These are phyloP conservation scores for Strobilomyces dryophilus DNA, from an alignment of 768 basidiomycete genomes.

Conservation along the genomic window DNA sequence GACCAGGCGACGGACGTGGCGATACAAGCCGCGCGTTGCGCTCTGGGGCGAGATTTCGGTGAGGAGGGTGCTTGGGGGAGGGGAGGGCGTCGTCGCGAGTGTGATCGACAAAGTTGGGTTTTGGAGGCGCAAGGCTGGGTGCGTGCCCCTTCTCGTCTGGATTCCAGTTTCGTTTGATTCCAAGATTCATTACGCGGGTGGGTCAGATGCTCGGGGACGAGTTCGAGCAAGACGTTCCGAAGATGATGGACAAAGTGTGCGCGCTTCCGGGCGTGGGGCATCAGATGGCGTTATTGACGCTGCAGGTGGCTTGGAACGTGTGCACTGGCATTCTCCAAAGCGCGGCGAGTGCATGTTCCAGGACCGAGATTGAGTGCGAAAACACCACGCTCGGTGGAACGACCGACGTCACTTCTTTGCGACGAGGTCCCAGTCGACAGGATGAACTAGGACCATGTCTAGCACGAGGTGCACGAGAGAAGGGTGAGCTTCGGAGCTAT, in stretches of 20 bases:
- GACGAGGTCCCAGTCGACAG: slow-evolving; percentile 51
- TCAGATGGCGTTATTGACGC: slow-evolving; percentile 89
- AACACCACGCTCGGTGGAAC: slow-evolving; percentile 19
- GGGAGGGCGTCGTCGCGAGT: slow-evolving; percentile 57
- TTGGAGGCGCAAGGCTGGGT: too few relatives aligned
- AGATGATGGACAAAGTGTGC: slow-evolving; percentile 84
- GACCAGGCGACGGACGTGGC: too few relatives aligned
- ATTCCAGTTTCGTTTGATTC: too few relatives aligned
- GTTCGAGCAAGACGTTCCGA: slow-evolving; percentile 82
- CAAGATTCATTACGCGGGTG: slow-evolving; percentile 73
- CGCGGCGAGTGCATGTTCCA: slow-evolving; percentile 37
- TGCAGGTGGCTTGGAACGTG: slow-evolving; percentile 86
- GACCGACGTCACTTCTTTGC: slow-evolving; percentile 26
- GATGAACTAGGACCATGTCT: slow-evolving; percentile 41
- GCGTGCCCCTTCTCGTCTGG: too few relatives aligned
- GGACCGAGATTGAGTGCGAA: slow-evolving; percentile 48
- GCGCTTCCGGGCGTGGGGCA: slow-evolving; percentile 90
- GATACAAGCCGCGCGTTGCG: too few relatives aligned
- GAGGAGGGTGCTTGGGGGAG: slow-evolving; percentile 57
- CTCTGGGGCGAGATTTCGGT: too few relatives aligned
- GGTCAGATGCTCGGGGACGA: slow-evolving; percentile 65
- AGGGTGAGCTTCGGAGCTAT: slow-evolving; percentile 14
- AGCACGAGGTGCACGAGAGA: slow-evolving; percentile 39
- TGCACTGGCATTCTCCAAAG: slow-evolving; percentile 40
- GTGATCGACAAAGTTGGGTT: slow-evolving; percentile 44